Conservation (phyloP, 805 yeast genomes). For the Kodamaea lidongshanica region DNA sequence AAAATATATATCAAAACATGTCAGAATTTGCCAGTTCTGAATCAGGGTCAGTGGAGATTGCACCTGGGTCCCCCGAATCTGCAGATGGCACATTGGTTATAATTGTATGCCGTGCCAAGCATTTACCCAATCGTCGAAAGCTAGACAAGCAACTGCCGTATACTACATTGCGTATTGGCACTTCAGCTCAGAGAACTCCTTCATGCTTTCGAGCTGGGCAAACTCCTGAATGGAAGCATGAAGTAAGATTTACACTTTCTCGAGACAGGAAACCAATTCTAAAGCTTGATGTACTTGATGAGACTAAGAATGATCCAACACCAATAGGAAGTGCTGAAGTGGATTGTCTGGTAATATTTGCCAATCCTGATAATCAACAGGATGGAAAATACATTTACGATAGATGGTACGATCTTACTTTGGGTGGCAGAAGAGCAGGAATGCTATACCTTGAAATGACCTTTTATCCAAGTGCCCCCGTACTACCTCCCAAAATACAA, state of each 20-base stretch:
- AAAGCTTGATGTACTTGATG: slow-evolving; percentile 74
- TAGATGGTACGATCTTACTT: slow-evolving; percentile 69
- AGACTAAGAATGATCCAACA: slow-evolving; percentile 78
- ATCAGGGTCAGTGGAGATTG: background rate
- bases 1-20: too few relatives aligned
- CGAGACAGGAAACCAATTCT: slow-evolving; percentile 59
- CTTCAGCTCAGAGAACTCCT: slow-evolving; percentile 72
- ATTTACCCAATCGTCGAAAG: slow-evolving; percentile 77
- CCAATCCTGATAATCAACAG: slow-evolving; percentile 42
- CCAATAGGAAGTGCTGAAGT: slow-evolving; percentile 78
- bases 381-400: slow-evolving; percentile 70
- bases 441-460: slow-evolving; percentile 87
- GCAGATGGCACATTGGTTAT: slow-evolving; percentile 59
- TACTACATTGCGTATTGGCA: slow-evolving; percentile 74
- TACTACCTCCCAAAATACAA: slow-evolving; percentile 34
- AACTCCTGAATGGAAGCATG: slow-evolving; percentile 82
- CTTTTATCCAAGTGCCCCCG: slow-evolving; percentile 60
- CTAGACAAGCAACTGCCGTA: slow-evolving; percentile 93
- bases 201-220: slow-evolving; percentile 87
- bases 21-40: background rate
- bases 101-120: slow-evolving; percentile 74
- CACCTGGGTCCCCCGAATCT: slow-evolving; percentile 21
- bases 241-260: slow-evolving; percentile 59
- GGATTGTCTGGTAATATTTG: slow-evolving; percentile 68
- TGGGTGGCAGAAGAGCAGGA: slow-evolving; percentile 75